phyloP scores from a whole-genome alignment of 179 eudicot genomes.

The Spergularia azorica region DNA sequence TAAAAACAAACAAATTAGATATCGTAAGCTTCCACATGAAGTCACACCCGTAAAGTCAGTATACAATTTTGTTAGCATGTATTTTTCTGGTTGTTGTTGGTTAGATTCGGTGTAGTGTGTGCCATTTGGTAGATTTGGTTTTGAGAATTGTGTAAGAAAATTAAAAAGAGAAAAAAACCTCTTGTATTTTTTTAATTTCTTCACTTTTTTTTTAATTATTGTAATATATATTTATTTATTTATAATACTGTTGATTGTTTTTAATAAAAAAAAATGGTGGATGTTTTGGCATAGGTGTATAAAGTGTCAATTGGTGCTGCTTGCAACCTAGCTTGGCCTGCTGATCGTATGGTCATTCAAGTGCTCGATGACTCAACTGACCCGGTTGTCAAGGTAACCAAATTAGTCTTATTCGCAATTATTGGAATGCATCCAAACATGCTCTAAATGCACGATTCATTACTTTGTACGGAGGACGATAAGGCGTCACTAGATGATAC shows the following conservation, averaged over 20 bases:
- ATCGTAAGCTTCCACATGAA: constrained; percentile 1
- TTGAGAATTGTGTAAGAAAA: constrained; percentile 16
- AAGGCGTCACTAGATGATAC: no score
- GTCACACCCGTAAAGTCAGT: neutral
- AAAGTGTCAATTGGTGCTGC: constrained; percentile 86
- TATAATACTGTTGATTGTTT: neutral
- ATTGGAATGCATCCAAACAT: neutral
- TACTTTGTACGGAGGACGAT: no score
- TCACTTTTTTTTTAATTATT: neutral
- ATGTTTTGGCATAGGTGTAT: constrained; percentile 57
- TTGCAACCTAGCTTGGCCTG: constrained; percentile 76
- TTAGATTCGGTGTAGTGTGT: constrained; percentile 21
- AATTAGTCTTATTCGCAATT: neutral
- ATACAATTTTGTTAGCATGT: neutral
- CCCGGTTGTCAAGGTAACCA: constrained; percentile 58
- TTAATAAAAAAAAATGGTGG: neutral
- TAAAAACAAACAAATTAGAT: no score
- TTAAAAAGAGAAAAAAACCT: neutral
- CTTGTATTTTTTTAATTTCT: neutral
- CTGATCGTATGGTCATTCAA: constrained; percentile 76
- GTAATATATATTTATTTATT: neutral
- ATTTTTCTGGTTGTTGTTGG: constrained; percentile 4
- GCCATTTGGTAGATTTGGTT: constrained; percentile 30
- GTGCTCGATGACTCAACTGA: constrained; percentile 87
- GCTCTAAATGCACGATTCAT: neutral